Evolutionary conservation across 441 rosid species (phyloP).

Genomic region (Gossypium davidsonii): DNA sequence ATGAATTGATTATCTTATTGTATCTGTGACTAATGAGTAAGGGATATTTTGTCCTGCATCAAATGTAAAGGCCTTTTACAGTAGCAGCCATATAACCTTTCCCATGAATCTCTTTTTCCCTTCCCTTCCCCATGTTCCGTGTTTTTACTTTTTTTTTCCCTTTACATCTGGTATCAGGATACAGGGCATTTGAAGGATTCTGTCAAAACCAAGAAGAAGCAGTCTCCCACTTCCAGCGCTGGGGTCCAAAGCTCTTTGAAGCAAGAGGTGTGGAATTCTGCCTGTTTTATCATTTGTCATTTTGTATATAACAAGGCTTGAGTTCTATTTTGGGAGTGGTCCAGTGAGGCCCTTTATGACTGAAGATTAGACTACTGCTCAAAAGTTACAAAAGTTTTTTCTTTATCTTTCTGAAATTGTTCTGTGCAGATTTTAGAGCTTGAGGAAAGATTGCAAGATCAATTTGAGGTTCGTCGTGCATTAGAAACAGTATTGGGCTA

Average conservation of each 20-base stretch:
- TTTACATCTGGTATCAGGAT: constrained; percentile 35
- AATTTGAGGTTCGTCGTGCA: constrained; percentile 64
- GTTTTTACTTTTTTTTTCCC: not conserved
- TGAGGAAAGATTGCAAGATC: constrained; percentile 74
- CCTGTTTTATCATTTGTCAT: not conserved
- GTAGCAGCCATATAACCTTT: not conserved
- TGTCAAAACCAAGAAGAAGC: constrained; percentile 35
- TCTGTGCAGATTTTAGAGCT: constrained; percentile 67
- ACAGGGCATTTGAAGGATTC: constrained; percentile 36
- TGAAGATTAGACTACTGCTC: not conserved
- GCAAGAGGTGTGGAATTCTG: constrained; percentile 54
- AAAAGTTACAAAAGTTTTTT: not conserved
- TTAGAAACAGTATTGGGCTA: constrained; percentile 78
- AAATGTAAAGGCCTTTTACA: not conserved
- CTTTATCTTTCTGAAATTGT: not conserved
- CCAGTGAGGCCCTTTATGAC: not conserved
- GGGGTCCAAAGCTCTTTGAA: constrained; percentile 51
- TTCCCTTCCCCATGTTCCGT: not conserved
- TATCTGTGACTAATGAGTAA: not conserved
- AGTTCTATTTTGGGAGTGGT: constrained; percentile 9
- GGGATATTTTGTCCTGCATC: not conserved
- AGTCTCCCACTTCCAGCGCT: constrained; percentile 30
- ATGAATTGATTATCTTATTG: not conserved
- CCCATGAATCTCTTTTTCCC: not conserved
- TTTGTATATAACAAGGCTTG: not conserved